These are phyloP conservation scores for Pythium brachiatum DNA, from an alignment of 352 stramenopile genomes.

Conservation along the genomic window DNA sequence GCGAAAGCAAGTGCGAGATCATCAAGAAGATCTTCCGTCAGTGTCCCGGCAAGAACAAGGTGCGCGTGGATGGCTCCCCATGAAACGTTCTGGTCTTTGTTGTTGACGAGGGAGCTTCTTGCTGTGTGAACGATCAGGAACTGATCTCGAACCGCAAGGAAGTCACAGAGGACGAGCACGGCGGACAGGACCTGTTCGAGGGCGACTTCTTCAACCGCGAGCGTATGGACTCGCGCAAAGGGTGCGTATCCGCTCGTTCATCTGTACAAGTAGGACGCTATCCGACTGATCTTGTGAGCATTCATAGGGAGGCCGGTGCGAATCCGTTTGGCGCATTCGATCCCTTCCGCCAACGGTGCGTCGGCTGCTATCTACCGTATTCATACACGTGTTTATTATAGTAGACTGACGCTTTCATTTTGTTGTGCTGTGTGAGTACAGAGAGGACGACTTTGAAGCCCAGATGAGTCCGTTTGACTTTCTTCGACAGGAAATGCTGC, in stretches of 20 bases:
- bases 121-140: slow-evolving; percentile 29
- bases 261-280: no score
- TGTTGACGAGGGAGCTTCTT: neutral
- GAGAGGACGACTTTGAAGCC: slow-evolving; percentile 69
- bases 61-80: neutral
- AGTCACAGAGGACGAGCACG: slow-evolving; percentile 71
- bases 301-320: slow-evolving; percentile 1
- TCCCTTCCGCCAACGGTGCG: slow-evolving; percentile 50
- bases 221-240: slow-evolving; percentile 53
- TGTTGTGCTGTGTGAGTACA: slow-evolving; percentile 14
- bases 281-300: neutral
- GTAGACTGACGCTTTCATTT: neutral
- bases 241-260: slow-evolving; percentile 34
- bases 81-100: neutral
- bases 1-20: slow-evolving; percentile 84
- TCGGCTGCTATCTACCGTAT: slow-evolving; percentile 5
- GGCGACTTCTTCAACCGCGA: slow-evolving; percentile 75
- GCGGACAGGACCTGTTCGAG: slow-evolving; percentile 34
- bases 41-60: slow-evolving; percentile 64
- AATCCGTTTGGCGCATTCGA: slow-evolving; percentile 33
- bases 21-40: slow-evolving; percentile 86
- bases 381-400: no score
- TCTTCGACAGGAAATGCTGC: slow-evolving; percentile 74
- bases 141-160: slow-evolving; percentile 79
- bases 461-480: slow-evolving; percentile 85